These are phyloP conservation scores for Colletotrichum sansevieriae DNA, from an alignment of 2,329 filamentous ascomycete genomes.

Conservation along the genomic window DNA sequence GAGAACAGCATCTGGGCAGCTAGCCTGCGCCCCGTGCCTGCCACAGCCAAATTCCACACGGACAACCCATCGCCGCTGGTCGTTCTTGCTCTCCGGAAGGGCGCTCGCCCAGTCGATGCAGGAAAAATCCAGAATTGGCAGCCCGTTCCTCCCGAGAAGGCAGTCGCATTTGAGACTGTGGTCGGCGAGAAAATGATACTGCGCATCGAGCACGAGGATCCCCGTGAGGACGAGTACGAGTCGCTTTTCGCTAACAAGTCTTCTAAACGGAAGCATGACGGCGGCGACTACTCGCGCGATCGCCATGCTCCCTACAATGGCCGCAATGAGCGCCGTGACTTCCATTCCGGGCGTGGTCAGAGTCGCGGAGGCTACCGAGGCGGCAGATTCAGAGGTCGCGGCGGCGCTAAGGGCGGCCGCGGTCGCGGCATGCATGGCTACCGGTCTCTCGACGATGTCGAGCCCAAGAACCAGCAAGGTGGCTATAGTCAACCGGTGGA, in stretches of 20 bases:
- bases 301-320: constrained; percentile 49
- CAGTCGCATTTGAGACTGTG: constrained; percentile 82
- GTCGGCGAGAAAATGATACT: constrained; percentile 90
- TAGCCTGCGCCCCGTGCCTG: constrained; percentile 78
- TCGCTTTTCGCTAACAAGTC: constrained; percentile 71
- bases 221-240: constrained; percentile 73
- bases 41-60: constrained; percentile 78
- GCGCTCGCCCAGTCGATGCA: constrained; percentile 83
- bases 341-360: constrained; percentile 58
- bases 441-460: constrained; percentile 76
- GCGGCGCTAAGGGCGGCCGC: constrained; percentile 58
- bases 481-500: constrained; percentile 58
- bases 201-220: constrained; percentile 80
- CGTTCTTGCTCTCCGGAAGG: constrained; percentile 83
- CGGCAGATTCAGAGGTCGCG: constrained; percentile 54
- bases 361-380: constrained; percentile 54
- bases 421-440: constrained; percentile 69
- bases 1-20: constrained; percentile 92
- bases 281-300: constrained; percentile 48
- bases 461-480: constrained; percentile 60
- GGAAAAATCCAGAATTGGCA: constrained; percentile 87
- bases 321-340: constrained; percentile 57
- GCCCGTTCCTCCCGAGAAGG: constrained; percentile 76
- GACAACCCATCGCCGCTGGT: constrained; percentile 84
- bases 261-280: constrained; percentile 70